Conservation (phyloP, 805 yeast genomes). For the Scheffersomyces spartinae region DNA sequence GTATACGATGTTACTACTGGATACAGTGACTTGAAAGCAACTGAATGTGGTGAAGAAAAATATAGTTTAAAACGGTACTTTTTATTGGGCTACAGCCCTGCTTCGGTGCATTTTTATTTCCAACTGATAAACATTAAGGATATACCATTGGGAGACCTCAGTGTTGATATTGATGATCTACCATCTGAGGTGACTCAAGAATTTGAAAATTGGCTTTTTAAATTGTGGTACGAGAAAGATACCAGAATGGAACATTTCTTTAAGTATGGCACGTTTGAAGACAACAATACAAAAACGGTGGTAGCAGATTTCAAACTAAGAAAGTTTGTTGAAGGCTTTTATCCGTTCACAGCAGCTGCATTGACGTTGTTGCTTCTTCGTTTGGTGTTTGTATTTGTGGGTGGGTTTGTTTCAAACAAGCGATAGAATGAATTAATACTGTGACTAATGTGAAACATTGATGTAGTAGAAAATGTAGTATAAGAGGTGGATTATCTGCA, state of each 20-base stretch:
- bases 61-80: conserved; percentile 57
- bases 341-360: conserved; percentile 1
- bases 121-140: conserved; percentile 44
- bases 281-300: too few species aligned
- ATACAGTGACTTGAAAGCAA: conserved; percentile 55
- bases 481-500: neutral
- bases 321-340: conserved; percentile 5
- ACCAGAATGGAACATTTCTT: conserved; percentile 51
- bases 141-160: conserved; percentile 45
- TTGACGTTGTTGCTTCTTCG: conserved; percentile 1
- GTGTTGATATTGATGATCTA: conserved; percentile 34
- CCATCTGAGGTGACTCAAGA: conserved; percentile 25
- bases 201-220: conserved; percentile 68
- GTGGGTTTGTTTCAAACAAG: neutral
- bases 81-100: conserved; percentile 64
- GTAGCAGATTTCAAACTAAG: conserved; percentile 15
- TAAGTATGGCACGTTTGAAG: conserved; percentile 42
- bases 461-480: neutral
- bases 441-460: neutral
- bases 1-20: conserved; percentile 80
- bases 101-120: conserved; percentile 50
- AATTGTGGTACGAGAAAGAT: conserved; percentile 75
- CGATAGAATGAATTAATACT: neutral
- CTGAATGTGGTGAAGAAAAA: conserved; percentile 65
- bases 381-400: too few species aligned